Base-by-base conservation (phyloP, 1,284 basidiomycete species). In the Microbotryum scabiosae region DNA sequence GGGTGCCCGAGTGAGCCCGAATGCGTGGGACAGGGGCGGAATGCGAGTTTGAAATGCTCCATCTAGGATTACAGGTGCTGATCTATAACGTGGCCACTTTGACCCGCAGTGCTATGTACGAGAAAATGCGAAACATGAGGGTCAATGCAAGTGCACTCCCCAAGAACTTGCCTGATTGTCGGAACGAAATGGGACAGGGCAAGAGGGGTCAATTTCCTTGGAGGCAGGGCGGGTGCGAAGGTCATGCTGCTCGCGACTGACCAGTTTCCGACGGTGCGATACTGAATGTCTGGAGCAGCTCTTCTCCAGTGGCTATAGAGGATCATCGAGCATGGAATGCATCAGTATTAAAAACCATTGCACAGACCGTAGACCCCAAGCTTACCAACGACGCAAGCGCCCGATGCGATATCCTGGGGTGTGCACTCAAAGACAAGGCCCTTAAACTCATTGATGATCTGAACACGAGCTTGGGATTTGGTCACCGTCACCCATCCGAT, bases 391-490 rank as follows among this genome's bases (percentile, higher is more conserved):
- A 78, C 70, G 65, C 78, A 79, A 20, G 68, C 66, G 8, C 77
- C 78, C 1, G 67, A 66, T 6, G 55, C 44, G 4, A 78, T 62
- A 25, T 76, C 69, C 7, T 69, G 71, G 1, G 62, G 26, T 10
- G 76, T 67, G 61, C 78, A 79, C 41, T 73, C 45, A 67, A 79
- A 77, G 12, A 54, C 30, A 4, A 73, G 65, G 5, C 77, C 77
- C 8, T 66, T 49, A 23, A 73, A 69, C 61, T 78, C 78, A 69
- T 79, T 79, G 73, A 79, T 78, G 53, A 77, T 71, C 47, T 76
- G 73, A 14, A 79, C 61, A 18, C 71, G 63, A 6, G 73, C 73
- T 16, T 75, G 73, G 26, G 66, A 65, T 58, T 72, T 72, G 61
- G 70, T 67, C 0, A 70, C 69, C 8, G 69, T 65, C n/a, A 62